A percentile compares a stretch with the other conserved stretches of the same genome.
Evolutionary conservation across 495 filamentous ascomycete species (phyloP).

Genomic region (Talaromyces liani): DNA sequence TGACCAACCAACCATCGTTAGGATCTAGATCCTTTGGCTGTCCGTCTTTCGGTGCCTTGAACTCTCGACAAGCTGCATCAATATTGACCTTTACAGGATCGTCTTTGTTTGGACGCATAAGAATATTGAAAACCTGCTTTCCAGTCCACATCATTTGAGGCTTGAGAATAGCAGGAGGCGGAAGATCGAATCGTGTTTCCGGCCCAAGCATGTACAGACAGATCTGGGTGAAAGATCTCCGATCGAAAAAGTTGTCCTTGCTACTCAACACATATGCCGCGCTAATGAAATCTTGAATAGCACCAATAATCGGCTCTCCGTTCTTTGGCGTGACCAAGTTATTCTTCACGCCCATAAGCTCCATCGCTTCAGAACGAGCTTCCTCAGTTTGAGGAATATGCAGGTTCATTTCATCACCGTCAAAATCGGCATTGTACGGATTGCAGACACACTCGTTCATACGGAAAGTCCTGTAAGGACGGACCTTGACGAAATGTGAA

Average conservation of each 20-base stretch:
- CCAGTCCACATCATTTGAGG: slow-evolving; percentile 91
- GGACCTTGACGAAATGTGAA: slow-evolving; percentile 83
- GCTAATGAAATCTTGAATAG: slow-evolving; percentile 98
- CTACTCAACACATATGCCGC: slow-evolving; percentile 84
- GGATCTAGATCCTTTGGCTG: slow-evolving; percentile 62
- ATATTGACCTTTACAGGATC: slow-evolving; percentile 81
- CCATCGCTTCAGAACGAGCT: slow-evolving; percentile 88
- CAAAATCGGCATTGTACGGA: slow-evolving; percentile 98
- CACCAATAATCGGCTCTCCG: slow-evolving; percentile 95
- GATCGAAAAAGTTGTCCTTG: slow-evolving; percentile 89
- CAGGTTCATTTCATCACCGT: slow-evolving; percentile 98
- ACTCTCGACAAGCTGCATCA: slow-evolving; percentile 86
- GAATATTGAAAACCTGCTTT: slow-evolving; percentile 92
- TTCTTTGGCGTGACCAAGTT: slow-evolving; percentile 95
- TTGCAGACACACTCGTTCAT: slow-evolving; percentile 98
- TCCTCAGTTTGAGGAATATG: slow-evolving; percentile 98
- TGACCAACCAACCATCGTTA: slow-evolving; percentile 81
- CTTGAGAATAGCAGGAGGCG: slow-evolving; percentile 76
- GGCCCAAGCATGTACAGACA: slow-evolving; percentile 92
- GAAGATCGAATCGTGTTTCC: slow-evolving; percentile 71
- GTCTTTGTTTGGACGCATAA: slow-evolving; percentile 83
- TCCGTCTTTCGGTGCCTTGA: slow-evolving; percentile 45
- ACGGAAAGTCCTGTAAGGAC: slow-evolving; percentile 93
- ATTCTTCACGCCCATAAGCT: slow-evolving; percentile 96
- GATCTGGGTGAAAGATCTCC: slow-evolving; percentile 76